Evolutionary conservation across 352 stramenopile species (phyloP), one percentile per base, ranked within the genome.

Genomic region (Phytophthora palmivora): DNA sequence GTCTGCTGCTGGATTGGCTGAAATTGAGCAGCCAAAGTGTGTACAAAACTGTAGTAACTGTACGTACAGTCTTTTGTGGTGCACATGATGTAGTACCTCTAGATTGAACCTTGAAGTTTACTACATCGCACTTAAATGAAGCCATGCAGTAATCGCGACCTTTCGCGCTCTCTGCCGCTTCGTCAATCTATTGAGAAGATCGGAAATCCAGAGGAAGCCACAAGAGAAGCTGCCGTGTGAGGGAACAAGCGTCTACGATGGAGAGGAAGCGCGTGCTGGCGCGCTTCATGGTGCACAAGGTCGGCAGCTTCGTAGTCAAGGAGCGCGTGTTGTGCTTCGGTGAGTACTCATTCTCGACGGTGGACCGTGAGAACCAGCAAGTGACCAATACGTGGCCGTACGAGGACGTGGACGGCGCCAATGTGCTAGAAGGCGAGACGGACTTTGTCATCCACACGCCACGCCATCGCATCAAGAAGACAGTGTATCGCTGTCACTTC

Each of bases 241-340:
- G 6, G 9, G 7, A 48, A 7, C 30, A 12, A 34, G 30, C 24
- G 24, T 28, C 26, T 26, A 39, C 56, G 24, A 67, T 91, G 76
- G 78, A 88, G 67, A 76, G 67, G 59, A 81, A 84, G 54, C 74
- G 75, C 48, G 78, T 88, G 39, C 55, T 89, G 24, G 85, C 78
- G 53, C 85, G 85, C 53, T 94, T 89, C 63, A 91, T 92, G 83
- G 84, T 94, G 51, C 77, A 89, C 70, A 94, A 92, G 50, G 83
- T 94, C 47, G 83, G 83, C 53, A 88, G 74, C 59, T 94, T 94
- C 55, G 82, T 89, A 43, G 70, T 90, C n/a, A 94, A 94, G 57
- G 85, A 92, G 67, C 85, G 85, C 49, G 83, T 92, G 58, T 55
- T 94, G 38, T 91, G 83, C 69, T 89, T 94, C n/a, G 80, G 76